Base-by-base conservation (phyloP, 805 yeast genomes). In the Wickerhamomyces mucosus region DNA sequence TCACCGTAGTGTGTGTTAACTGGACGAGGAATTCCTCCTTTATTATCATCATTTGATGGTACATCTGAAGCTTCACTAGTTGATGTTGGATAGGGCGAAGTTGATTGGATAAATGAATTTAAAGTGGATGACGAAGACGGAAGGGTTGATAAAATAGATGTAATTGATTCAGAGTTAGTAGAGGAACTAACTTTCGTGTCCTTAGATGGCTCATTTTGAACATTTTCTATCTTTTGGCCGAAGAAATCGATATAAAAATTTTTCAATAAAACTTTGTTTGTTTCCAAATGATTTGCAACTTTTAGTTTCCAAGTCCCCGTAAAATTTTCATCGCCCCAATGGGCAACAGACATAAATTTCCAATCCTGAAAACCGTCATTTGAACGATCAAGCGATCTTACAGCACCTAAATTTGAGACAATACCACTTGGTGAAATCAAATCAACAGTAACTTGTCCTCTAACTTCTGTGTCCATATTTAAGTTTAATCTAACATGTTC, bases 341-440 rank as follows among this genome's bases (percentile, higher is more conserved):
- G 97, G 1, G 95, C 96, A n/a, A 92, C 97, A 9, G 89, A 72
- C 84, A 88, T 84, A 50, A 92, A 92, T 2, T 83, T 81, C 98
- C 98, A 92, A 43, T 80, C 65, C 5, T 51, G 45, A 41, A 84
- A 80, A 0, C 95, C 95, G 1, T 51, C 61, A 2, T 43, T 39
- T 6, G 75, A 63, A 7, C 35, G 41, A 54, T 92, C 98, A 14
- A 56, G 42, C 6, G 57, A 58, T 44, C 98, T 69, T 14, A 65
- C 64, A 16, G 75, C 69, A 0, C 92, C 96, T 38, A 92, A 64
- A 27, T 74, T 70, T 14, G 95, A 84, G 7, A 60, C 60, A 19
- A 81, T 65, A 1, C 95, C 95, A 20, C 55, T 46, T 5, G 98
- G 98, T 4, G 95, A 80, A 7, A 60, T 59, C 34, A 92, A 64